phyloP scores from a whole-genome alignment of 148 eudicot species.

The Nyssa sinensis region DNA sequence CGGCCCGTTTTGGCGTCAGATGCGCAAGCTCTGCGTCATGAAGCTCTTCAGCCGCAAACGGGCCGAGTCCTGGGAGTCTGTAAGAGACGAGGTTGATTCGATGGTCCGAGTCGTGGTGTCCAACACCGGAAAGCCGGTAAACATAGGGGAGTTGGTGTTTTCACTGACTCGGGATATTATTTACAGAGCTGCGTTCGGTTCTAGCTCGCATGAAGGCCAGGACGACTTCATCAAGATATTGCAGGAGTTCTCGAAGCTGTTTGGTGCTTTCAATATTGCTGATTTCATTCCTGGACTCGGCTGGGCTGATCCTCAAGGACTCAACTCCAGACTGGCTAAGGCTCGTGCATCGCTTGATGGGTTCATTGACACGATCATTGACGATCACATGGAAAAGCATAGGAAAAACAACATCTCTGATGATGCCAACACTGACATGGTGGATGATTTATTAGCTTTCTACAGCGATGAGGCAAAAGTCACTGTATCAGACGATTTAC shows the following conservation, averaged over 20 bases:
- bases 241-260: constrained; percentile 66
- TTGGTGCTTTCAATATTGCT: constrained; percentile 70
- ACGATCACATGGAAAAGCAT: constrained; percentile 62
- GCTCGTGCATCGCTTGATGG: constrained; percentile 67
- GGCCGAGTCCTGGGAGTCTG: constrained; percentile 77
- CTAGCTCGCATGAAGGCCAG: constrained; percentile 54
- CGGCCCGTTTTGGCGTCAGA: constrained; percentile 89
- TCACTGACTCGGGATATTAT: constrained; percentile 51
- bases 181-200: constrained; percentile 74
- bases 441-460: constrained; percentile 78
- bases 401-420: constrained; percentile 8
- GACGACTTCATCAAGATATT: constrained; percentile 60
- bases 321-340: constrained; percentile 47
- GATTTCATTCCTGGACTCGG: constrained; percentile 73
- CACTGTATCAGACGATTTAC: constrained; percentile 62
- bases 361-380: constrained; percentile 73
- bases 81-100: constrained; percentile 50
- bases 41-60: constrained; percentile 67
- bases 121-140: constrained; percentile 37
- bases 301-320: constrained; percentile 73
- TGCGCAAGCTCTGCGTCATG: constrained; percentile 82
- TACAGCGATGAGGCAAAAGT: constrained; percentile 58
- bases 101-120: constrained; percentile 26
- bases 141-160: constrained; percentile 58
- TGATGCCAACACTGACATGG: constrained; percentile 70